Evolutionary conservation across 1,139 yeast genomes (phyloP).

Genomic region (Yamadazyma aaseri): DNA sequence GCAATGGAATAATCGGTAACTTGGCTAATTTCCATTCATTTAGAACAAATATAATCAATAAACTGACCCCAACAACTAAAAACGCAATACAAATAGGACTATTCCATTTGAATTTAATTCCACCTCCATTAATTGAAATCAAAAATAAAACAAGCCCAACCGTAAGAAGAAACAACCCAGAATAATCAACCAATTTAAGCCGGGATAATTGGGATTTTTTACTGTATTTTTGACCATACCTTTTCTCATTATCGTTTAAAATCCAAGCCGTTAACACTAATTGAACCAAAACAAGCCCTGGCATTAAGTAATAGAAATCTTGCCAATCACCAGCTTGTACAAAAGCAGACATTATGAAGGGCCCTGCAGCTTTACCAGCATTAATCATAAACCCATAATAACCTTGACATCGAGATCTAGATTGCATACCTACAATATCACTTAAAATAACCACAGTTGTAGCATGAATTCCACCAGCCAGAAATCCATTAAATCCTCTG

Average conservation of each 20-base stretch:
- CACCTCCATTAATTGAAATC: constrained; percentile 57
- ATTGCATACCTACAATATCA: constrained; percentile 41
- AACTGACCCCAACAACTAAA: constrained; percentile 45
- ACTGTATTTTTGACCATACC: constrained; percentile 24
- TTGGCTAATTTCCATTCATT: constrained; percentile 49
- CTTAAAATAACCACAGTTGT: constrained; percentile 41
- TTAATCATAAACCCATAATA: constrained; percentile 46
- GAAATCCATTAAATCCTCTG: constrained; percentile 44
- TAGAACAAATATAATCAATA: constrained; percentile 38
- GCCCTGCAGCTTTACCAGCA: constrained; percentile 52
- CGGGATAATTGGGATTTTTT: constrained; percentile 27
- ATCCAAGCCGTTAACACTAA: constrained; percentile 15
- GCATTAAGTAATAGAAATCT: constrained; percentile 42
- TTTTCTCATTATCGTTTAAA: constrained; percentile 31
- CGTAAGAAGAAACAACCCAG: constrained; percentile 47
- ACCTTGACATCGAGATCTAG: constrained; percentile 44
- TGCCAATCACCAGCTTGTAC: constrained; percentile 48
- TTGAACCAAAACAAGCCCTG: constrained; percentile 21
- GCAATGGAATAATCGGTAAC: constrained; percentile 55
- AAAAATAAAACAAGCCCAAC: constrained; percentile 43
- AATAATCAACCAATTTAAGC: constrained; percentile 44
- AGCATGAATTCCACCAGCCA: constrained; percentile 42
- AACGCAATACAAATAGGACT: constrained; percentile 46
- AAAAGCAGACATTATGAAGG: constrained; percentile 52
- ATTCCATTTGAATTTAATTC: constrained; percentile 52